Base-by-base conservation (phyloP, 352 stramenopile genomes). In the Phytopythium ostracodes region DNA sequence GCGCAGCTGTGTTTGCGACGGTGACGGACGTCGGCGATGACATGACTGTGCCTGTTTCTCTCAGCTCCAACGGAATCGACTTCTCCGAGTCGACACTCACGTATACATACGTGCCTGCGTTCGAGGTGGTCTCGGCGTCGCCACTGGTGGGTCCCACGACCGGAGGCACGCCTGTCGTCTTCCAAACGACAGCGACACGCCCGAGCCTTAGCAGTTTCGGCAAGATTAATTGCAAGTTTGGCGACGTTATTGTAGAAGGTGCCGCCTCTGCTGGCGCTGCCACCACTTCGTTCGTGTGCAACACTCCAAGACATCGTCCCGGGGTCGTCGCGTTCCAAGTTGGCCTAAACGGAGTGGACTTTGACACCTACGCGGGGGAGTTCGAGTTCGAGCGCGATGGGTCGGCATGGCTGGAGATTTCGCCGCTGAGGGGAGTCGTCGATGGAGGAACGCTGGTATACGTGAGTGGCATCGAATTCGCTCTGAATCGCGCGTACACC, bases 141-240 rank as follows among this genome's bases (percentile, higher is more conserved):
- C 88, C 89, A 18, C 59, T 47, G 2, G 71, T 65, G 35, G 89
- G 89, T 14, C 81, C 85, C 18, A 49, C 77, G 14, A 56, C 36
- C 10, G 89, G 89, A 22, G 72, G 68, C 9, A 96, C 89, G 0
- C 61, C 73, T 2, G 71, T 97, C 25, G 57, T 67, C 0, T 60
- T 91, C n/a, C 20, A 46, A 29, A 35, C 52, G 6, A 58, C 20
- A 9, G 12, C 35, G 14, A 58, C 31, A 15, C 52, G 61, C 4
- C 59, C 53, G n/a, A 51, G 51, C 35, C 74, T 79, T 35, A 47
- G 55, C 7, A 63, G 57, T 52, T 27, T 62, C 5, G 31, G 52
- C 15, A 47, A n/a, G 31, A 63, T 91, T 2, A 81, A 67, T 42
- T 94, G 85, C 53, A 62, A 71, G 36, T 92, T 94, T 64, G 85